Base-by-base conservation (phyloP, 768 basidiomycete species). In the Gelatoporia subvermispora region DNA sequence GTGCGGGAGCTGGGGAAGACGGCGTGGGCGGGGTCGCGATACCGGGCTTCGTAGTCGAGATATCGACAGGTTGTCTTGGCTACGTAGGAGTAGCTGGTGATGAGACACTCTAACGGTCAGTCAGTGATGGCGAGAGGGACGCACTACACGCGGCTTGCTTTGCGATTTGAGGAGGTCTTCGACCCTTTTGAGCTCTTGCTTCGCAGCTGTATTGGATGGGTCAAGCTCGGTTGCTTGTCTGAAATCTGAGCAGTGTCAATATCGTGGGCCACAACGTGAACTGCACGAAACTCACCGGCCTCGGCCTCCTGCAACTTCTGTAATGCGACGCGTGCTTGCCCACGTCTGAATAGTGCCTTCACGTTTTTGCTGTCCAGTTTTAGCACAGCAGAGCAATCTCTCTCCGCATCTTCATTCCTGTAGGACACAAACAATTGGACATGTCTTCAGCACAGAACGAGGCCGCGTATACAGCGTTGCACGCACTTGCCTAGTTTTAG, bases 401-500 rank as follows among this genome's bases (percentile, higher is more conserved):
- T 67, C 58, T 88, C 84, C 16, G 86, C 87, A 66, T 94, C 92
- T 61, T 84, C 77, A 55, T 79, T 73, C 61, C 91, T 93, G 49
- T 4, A 8, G 13, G 21, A 43, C 25, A 20, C 17, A 31, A 13
- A 42, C 21, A 17, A 25, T 1, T 35, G 22, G 21, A 28, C 16
- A 25, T 5, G 17, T 39, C 8, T 34, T 20, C 8, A 13, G 18
- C 11, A 18, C 11, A 16, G 24, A 2, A 20, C 8, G 24, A 7
- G 28, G 35, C 22, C 16, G 21, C 23, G 18, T 47, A 52, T 43
- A 35, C 34, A 9, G 24, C 4, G 43, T 45, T 49, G 58, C 67
- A 84, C 91, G 72, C 74, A 93, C 93, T 95, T 96, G 79, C 82
- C 84, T 71, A 95, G 78, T 75, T 93, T 94, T 52, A 97, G 77